phyloP scores from a whole-genome alignment of 306 rosid genomes.

The Alnus rubra region DNA sequence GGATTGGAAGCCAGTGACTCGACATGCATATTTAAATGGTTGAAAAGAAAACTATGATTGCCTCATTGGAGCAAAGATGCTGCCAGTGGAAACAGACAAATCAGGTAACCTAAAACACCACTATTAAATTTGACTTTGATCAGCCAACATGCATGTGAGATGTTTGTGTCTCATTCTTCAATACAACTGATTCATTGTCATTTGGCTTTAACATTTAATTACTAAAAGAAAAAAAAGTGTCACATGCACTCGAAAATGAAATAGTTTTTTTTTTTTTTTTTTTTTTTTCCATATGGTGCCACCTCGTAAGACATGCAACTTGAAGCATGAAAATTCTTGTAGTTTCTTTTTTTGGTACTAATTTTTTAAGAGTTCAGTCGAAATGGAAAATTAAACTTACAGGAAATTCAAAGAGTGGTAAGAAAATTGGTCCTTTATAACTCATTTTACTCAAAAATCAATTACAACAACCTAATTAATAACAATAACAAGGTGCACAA shows the following conservation, averaged over 20 bases:
- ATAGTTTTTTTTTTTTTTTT: not conserved
- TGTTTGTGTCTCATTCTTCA: constrained; percentile 24
- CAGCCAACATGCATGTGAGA: constrained; percentile 46
- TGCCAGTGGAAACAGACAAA: constrained; percentile 43
- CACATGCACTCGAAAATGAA: constrained; percentile 37
- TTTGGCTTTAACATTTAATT: constrained; percentile 20
- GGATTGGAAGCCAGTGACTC: not conserved
- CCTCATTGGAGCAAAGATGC: not conserved
- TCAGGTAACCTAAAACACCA: constrained; percentile 37
- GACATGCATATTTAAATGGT: not conserved
- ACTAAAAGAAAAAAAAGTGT: not conserved
- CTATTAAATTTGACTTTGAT: constrained; percentile 30
- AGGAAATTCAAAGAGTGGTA: constrained; percentile 26
- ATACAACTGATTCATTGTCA: constrained; percentile 25
- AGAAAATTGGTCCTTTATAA: not conserved
- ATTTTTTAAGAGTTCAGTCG: constrained; percentile 17
- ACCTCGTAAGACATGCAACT: constrained; percentile 27
- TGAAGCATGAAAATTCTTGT: constrained; percentile 31
- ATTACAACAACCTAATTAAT: not conserved
- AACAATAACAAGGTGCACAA: not conserved
- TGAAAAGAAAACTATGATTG: not conserved
- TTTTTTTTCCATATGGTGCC: not conserved
- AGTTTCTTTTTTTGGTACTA: constrained; percentile 3
- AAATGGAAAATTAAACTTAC: constrained; percentile 10
- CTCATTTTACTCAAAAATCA: not conserved